Evolutionary conservation across 352 stramenopile genomes (phyloP).

Genomic region (Globisporangium cystogenes): DNA sequence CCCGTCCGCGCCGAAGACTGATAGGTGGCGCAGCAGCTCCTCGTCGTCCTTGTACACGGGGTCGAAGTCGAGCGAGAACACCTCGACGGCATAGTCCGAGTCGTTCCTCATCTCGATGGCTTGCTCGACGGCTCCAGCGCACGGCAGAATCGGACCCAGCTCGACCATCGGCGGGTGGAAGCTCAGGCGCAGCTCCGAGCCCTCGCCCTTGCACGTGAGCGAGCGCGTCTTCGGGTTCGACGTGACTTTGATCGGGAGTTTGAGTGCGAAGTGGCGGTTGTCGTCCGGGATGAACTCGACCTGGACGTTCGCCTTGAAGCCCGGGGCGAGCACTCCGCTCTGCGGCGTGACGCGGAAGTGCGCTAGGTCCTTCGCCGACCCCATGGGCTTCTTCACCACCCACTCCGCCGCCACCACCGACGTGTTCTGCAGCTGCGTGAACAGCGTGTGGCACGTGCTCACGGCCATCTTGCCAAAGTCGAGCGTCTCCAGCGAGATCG

Average conservation of each 20-base stretch:
- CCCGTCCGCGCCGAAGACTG: slow-evolving; percentile 58
- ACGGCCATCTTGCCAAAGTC: slow-evolving; percentile 91
- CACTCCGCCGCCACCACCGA: slow-evolving; percentile 87
- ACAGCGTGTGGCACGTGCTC: slow-evolving; percentile 84
- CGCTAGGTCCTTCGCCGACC: slow-evolving; percentile 63
- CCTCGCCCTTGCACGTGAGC: slow-evolving; percentile 76
- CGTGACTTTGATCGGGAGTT: slow-evolving; percentile 86
- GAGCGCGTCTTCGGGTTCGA: slow-evolving; percentile 74
- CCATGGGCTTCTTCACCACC: slow-evolving; percentile 89
- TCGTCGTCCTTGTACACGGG: slow-evolving; percentile 82
- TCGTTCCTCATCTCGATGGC: slow-evolving; percentile 85
- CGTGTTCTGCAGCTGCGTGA: slow-evolving; percentile 90
- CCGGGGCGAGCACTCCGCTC: slow-evolving; percentile 66
- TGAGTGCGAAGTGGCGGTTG: slow-evolving; percentile 68
- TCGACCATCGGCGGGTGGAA: slow-evolving; percentile 83
- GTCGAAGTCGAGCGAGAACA: slow-evolving; percentile 91
- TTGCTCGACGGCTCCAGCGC: slow-evolving; percentile 27
- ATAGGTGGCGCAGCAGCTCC: slow-evolving; percentile 52
- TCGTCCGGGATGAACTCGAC: slow-evolving; percentile 90
- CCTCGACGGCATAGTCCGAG: slow-evolving; percentile 85
- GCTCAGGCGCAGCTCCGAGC: slow-evolving; percentile 63
- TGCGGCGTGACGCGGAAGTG: slow-evolving; percentile 81
- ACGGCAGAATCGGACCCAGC: slow-evolving; percentile 87
- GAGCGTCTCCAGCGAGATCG: slow-evolving; percentile 71
- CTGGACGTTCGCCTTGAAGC: slow-evolving; percentile 79